phyloP scores from a whole-genome alignment of 352 stramenopile genomes.

The Phytophthora sp. region DNA sequence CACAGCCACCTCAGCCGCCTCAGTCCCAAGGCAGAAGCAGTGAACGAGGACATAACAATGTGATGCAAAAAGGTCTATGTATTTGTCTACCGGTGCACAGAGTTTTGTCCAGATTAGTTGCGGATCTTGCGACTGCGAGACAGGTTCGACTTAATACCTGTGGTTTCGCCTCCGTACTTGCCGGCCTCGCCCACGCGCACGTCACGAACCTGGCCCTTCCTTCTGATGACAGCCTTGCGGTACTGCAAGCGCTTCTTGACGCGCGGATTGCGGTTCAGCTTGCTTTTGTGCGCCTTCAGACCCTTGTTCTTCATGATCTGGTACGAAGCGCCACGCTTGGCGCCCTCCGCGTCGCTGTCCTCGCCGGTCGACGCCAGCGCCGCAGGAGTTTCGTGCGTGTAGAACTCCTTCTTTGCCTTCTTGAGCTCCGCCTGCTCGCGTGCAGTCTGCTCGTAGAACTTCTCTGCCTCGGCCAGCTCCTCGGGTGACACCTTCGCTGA shows the following conservation, averaged over 20 bases:
- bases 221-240: slow-evolving; percentile 96
- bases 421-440: slow-evolving; percentile 57
- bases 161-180: slow-evolving; percentile 89
- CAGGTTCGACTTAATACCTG: slow-evolving; percentile 91
- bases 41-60: neutral
- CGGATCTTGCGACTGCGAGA: slow-evolving; percentile 91
- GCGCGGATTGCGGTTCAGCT: slow-evolving; percentile 98
- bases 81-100: slow-evolving; percentile 36
- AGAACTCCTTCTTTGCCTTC: slow-evolving; percentile 80
- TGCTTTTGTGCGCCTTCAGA: slow-evolving; percentile 97
- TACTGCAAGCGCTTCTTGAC: slow-evolving; percentile 99
- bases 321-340: slow-evolving; percentile 92
- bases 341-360: slow-evolving; percentile 78
- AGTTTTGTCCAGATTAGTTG: slow-evolving; percentile 56
- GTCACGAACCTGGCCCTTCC: slow-evolving; percentile 97
- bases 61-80: slow-evolving; percentile 38
- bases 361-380: slow-evolving; percentile 56
- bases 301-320: slow-evolving; percentile 99
- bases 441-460: slow-evolving; percentile 78
- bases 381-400: slow-evolving; percentile 69
- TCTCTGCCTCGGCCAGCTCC: slow-evolving; percentile 62
- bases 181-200: slow-evolving; percentile 85
- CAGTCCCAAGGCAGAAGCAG: too few relatives aligned
- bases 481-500: slow-evolving; percentile 40
- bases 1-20: too few relatives aligned